phyloP scores from a whole-genome alignment of 768 basidiomycete genomes.

The Trametes maxima region DNA sequence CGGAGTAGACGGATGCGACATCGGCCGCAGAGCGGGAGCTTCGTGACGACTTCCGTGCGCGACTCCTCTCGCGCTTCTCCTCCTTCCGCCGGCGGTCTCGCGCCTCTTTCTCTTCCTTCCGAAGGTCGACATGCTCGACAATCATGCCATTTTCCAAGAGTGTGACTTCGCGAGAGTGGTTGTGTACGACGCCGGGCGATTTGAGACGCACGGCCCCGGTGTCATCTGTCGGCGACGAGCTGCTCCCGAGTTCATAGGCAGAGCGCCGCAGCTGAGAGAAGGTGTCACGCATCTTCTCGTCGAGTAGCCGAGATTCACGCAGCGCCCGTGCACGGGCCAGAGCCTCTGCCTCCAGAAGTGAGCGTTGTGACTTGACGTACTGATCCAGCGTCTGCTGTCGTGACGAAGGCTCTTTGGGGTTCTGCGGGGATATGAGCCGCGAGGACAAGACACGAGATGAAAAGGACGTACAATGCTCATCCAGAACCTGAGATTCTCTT shows the following conservation, averaged over 20 bases:
- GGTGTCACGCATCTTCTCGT: constrained; percentile 76
- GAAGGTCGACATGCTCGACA: constrained; percentile 84
- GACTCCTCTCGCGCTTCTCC: constrained; percentile 55
- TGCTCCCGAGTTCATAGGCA: constrained; percentile 65
- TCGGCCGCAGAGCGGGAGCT: constrained; percentile 61
- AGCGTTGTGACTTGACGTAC: constrained; percentile 83
- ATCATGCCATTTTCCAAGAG: constrained; percentile 88
- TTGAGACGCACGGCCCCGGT: constrained; percentile 70
- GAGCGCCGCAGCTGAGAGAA: constrained; percentile 81
- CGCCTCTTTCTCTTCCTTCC: constrained; percentile 76
- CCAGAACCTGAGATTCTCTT: constrained; percentile 83
- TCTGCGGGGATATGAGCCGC: constrained; percentile 48
- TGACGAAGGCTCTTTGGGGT: constrained; percentile 86
- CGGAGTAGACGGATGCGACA: constrained; percentile 73
- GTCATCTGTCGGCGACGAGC: constrained; percentile 53
- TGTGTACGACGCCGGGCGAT: constrained; percentile 46
- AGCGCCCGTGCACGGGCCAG: constrained; percentile 75
- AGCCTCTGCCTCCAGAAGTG: constrained; percentile 80
- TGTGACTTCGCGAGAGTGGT: constrained; percentile 71
- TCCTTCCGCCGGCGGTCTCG: constrained; percentile 70
- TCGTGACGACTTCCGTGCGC: constrained; percentile 72
- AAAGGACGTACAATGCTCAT: constrained; percentile 60
- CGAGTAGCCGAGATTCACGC: constrained; percentile 76
- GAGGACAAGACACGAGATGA: background rate
- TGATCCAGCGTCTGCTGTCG: constrained; percentile 78